Base-by-base conservation (phyloP, 1,284 basidiomycete species). In the Moesziomyces sp. region DNA sequence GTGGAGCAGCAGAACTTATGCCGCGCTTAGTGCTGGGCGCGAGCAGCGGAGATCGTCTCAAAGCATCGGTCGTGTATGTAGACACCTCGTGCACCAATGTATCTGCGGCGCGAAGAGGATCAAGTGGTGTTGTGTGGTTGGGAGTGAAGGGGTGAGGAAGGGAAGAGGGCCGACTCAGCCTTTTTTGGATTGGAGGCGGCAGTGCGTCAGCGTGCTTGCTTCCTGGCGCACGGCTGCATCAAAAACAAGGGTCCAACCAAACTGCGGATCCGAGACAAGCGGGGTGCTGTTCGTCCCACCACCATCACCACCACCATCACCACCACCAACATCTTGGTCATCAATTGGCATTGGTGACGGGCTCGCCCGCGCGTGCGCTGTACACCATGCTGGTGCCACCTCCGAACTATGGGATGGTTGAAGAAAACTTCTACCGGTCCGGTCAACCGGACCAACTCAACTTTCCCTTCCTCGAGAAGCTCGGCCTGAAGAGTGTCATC, bases 361-460 rank as follows among this genome's bases (percentile, higher is more conserved):
- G 43, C 43, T 16, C 47, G 26, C 48, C 18, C 40, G 26, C 51
- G 40, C 46, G n/a, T 26, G 14, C 6, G 35, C 13, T 14, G 35
- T 1, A 30, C 55, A 66, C 23, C 24, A 83, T 85, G 79, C 70
- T 85, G 83, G 86, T 87, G 19, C 87, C 87, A 30, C 87, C 87
- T 13, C 85, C 86, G 61, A 87, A 87, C 77, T 88, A 86, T 59
- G 87, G 87, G 35, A 82, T 87, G 74, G 86, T 87, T 52, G 87
- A 87, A 78, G 87, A 87, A 81, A 86, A 85, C 46, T 86, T 87
- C 57, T 87, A 87, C 66, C 83, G 87, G 3, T 87, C 86, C 18
- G 86, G 86, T 10, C 87, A 88, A 73, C 87, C 87, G 1, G 86
- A 86, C 46, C 86, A 87, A 68, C 85, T 87, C 71, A 87, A 87